Base-by-base conservation (phyloP, 441 rosid genomes). In the Erodium texanum region DNA sequence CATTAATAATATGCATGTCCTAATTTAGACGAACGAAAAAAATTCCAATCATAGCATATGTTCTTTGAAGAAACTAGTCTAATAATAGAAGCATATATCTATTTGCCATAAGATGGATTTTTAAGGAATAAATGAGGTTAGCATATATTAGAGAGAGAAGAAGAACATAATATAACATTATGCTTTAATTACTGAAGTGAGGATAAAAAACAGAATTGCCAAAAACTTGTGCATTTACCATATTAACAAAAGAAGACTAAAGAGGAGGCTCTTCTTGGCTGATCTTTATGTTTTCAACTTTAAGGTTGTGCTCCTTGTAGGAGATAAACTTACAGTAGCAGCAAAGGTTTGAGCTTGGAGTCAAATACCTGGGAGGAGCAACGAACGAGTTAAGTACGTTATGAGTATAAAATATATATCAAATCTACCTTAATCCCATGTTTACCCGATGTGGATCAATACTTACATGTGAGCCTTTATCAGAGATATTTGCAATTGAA, bases 121-220 rank as follows among this genome's bases (percentile, higher is more conserved):
- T 50, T 34, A 50, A 50, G 58, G 58, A 50, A 50, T n/a, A 50
- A 50, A 16, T 50, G 58, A 50, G 58, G 58, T 50, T 50, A 50
- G 20, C 58, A 50, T 0, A 50, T n/a, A 50, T 50, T 50, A 16
- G 4, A 34, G 58, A 50, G 22, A 5, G n/a, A 4, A 5, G 20
- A 50, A 50, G 1, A 19, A 50, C n/a, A n/a, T n/a, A n/a, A n/a
- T n/a, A n/a, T 3, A 18, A 50, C 7, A 6, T 15, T 50, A 16
- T 50, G 20, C 58, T 50, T 50, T 15, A 16, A 50, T 50, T 3
- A 50, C n/a, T 50, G 58, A 50, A 15, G 58, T 4, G 9, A 5
- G 18, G 1, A 50, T 50, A 16, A 8, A n/a, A n/a, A 16, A 15
- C 7, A 34, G 1, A 34, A 8, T 34, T 34, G 38, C 38, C 4